Conservation (phyloP, 495 filamentous ascomycete genomes). For the Terfezia claveryi region DNA sequence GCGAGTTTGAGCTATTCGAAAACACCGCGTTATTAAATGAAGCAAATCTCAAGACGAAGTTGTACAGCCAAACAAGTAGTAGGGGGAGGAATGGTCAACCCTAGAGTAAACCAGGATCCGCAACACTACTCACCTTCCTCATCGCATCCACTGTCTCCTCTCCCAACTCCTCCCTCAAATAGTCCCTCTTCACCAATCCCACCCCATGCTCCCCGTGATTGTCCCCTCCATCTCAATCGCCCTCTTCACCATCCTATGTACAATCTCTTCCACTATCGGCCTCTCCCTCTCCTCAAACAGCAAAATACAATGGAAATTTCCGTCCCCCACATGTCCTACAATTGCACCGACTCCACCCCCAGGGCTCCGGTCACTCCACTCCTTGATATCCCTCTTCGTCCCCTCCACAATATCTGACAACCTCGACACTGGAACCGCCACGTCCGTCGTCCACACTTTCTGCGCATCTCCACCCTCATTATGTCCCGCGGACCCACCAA, state of each 20-base stretch:
- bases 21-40: neutral
- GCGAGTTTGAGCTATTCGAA: constrained; percentile 34
- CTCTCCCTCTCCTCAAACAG: constrained; percentile 42
- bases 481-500: too few species aligned
- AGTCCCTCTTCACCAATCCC: constrained; percentile 62
- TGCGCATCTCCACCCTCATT: constrained; percentile 13
- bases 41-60: too few species aligned
- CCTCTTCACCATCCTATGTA: constrained; percentile 65
- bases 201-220: constrained; percentile 65
- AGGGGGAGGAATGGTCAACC: too few species aligned
- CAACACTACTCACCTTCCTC: constrained; percentile 35
- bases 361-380: constrained; percentile 15
- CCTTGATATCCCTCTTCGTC: constrained; percentile 45
- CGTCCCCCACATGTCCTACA: constrained; percentile 66
- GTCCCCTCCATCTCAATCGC: constrained; percentile 68
- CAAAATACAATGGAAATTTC: constrained; percentile 65
- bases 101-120: neutral
- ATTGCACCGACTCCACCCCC: constrained; percentile 49
- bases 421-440: constrained; percentile 54
- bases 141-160: constrained; percentile 53
- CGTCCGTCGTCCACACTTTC: constrained; percentile 65
- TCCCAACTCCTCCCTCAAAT: constrained; percentile 52
- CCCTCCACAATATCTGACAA: constrained; percentile 56
- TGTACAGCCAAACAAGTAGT: too few species aligned
- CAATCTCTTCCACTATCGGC: constrained; percentile 40